These are phyloP conservation scores for Bacterosira constricta DNA, from an alignment of 108 stramenopile species.

Conservation along the genomic window DNA sequence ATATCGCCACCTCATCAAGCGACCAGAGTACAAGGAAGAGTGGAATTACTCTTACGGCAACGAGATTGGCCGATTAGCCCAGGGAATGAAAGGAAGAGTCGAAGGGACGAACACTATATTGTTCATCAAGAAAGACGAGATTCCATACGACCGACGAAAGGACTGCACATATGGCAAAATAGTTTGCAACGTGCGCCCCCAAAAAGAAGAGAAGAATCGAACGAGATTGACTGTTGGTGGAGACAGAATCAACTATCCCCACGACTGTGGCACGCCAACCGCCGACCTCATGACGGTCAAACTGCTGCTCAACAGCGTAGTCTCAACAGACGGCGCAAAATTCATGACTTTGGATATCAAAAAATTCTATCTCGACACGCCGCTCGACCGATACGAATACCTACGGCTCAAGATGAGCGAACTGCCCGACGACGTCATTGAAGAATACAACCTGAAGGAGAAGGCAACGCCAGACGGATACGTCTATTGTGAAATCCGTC, in stretches of 20 bases:
- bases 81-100: too few species aligned
- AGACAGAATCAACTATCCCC: constrained; percentile 23
- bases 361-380: constrained; percentile 49
- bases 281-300: constrained; percentile 43
- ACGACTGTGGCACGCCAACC: constrained; percentile 21
- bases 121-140: not conserved
- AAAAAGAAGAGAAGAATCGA: constrained; percentile 25
- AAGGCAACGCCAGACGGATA: constrained; percentile 2
- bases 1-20: constrained; percentile 18
- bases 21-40: constrained; percentile 9
- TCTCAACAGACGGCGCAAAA: too few species aligned
- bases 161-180: constrained; percentile 33
- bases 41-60: constrained; percentile 4
- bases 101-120: too few species aligned
- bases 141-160: constrained; percentile 3
- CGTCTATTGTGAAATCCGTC: constrained; percentile 14
- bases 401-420: not conserved
- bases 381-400: constrained; percentile 48
- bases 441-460: constrained; percentile 33
- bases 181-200: constrained; percentile 18
- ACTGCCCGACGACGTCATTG: constrained; percentile 38
- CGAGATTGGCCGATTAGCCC: not conserved
- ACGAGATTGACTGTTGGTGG: constrained; percentile 38
- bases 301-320: constrained; percentile 29
- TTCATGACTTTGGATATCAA: constrained; percentile 49